Evolutionary conservation across 2,329 filamentous ascomycete genomes (phyloP).

Genomic region (Alternaria gansuensis): DNA sequence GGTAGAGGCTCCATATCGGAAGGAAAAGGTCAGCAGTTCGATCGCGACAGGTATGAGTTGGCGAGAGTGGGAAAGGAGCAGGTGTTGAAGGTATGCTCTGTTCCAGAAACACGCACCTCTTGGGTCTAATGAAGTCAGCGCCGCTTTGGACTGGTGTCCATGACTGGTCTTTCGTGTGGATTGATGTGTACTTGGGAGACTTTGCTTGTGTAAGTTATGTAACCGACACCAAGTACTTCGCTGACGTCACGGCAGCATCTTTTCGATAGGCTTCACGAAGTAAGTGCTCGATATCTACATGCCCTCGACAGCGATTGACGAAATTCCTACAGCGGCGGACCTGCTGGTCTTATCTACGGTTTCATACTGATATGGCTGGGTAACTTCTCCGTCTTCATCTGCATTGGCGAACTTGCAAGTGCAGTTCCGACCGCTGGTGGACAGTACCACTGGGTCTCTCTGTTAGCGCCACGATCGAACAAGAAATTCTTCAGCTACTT

Average conservation of each 20-base stretch:
- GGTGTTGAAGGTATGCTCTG: conserved; percentile 46
- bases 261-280: conserved; percentile 50
- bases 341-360: conserved; percentile 51
- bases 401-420: conserved; percentile 51
- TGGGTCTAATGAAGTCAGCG: conserved; percentile 37
- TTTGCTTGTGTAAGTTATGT: conserved; percentile 45
- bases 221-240: neutral
- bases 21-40: conserved; percentile 40
- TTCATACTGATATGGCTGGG: conserved; percentile 52
- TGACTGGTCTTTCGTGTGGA: conserved; percentile 50
- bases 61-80: conserved; percentile 49
- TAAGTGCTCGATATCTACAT: conserved; percentile 24
- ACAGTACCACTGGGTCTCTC: conserved; percentile 55
- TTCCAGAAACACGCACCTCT: neutral
- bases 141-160: conserved; percentile 50
- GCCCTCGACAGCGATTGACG: neutral
- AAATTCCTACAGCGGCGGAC: conserved; percentile 43
- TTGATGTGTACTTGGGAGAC: conserved; percentile 54
- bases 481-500: conserved; percentile 59
- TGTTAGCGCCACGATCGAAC: conserved; percentile 54
- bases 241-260: conserved; percentile 37
- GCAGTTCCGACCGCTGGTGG: conserved; percentile 53
- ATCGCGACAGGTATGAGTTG: conserved; percentile 48
- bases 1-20: conserved; percentile 37
- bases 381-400: conserved; percentile 50